Conservation (phyloP, 1,284 basidiomycete genomes). For the Tylopilus sp. region DNA sequence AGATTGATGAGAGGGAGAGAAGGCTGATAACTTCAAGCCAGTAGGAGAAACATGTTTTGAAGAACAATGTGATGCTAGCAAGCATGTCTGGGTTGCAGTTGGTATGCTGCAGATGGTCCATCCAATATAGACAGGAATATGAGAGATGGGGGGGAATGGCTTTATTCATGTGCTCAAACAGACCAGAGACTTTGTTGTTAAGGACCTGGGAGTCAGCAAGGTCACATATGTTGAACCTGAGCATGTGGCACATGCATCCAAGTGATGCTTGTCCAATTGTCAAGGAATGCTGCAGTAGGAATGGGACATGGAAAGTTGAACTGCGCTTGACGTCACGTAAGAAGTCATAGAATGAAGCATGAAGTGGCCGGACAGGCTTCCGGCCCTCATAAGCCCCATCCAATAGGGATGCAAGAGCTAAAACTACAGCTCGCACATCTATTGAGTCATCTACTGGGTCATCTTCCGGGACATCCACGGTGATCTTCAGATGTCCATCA, state of each 20-base stretch:
- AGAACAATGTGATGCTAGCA: neutral
- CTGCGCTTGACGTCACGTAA: neutral
- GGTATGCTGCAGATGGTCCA: neutral
- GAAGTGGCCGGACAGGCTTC: neutral
- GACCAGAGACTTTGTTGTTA: neutral
- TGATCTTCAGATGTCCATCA: too few species aligned
- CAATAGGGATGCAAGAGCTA: neutral
- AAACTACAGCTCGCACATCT: neutral
- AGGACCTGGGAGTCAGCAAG: neutral
- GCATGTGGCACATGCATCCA: neutral
- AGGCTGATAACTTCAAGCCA: neutral
- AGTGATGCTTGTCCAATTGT: neutral
- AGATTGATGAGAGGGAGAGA: neutral
- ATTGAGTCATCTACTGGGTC: neutral
- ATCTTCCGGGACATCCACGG: too few species aligned
- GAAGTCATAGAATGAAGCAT: neutral
- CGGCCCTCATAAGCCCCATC: neutral
- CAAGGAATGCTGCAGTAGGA: neutral
- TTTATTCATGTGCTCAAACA: neutral
- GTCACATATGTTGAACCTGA: constrained; percentile 5
- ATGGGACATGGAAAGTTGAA: neutral
- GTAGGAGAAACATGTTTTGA: neutral
- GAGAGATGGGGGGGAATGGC: neutral
- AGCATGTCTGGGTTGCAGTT: neutral
- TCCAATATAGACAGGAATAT: constrained; percentile 3